These are phyloP conservation scores for Echria macrotheca DNA, from an alignment of 495 filamentous ascomycete species.

Conservation along the genomic window DNA sequence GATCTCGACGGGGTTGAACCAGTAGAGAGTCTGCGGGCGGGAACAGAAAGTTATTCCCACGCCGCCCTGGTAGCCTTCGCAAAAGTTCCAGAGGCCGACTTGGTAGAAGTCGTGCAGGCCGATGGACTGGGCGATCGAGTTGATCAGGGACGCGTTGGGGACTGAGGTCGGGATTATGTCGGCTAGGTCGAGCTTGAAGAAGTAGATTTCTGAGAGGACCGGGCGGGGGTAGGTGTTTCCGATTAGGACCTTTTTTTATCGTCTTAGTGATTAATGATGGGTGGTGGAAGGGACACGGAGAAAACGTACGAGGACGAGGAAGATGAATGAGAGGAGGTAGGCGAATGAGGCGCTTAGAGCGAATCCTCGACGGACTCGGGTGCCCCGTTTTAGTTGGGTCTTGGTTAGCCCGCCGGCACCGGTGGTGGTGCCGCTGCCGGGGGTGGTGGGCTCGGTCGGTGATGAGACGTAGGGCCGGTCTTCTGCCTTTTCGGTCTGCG, in stretches of 20 bases:
- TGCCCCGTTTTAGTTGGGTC: constrained; percentile 44
- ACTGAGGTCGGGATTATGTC: constrained; percentile 73
- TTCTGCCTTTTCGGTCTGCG: neutral
- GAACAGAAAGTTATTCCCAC: constrained; percentile 69
- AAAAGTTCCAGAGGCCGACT: constrained; percentile 86
- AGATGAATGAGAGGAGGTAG: constrained; percentile 68
- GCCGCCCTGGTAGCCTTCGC: constrained; percentile 27
- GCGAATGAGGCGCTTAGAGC: constrained; percentile 59
- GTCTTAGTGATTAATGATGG: constrained; percentile 4
- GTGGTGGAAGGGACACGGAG: neutral
- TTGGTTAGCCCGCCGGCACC: neutral
- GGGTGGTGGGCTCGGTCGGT: neutral
- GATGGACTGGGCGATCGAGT: constrained; percentile 80
- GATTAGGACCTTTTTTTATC: constrained; percentile 49
- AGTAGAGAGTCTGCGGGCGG: constrained; percentile 63
- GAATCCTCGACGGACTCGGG: constrained; percentile 48
- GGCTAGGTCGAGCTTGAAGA: constrained; percentile 76
- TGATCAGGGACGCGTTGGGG: constrained; percentile 72
- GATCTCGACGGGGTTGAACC: constrained; percentile 85
- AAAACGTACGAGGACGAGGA: constrained; percentile 60
- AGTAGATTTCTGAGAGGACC: constrained; percentile 66
- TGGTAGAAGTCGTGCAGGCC: constrained; percentile 93
- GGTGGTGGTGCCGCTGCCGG: neutral
- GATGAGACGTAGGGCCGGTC: neutral
- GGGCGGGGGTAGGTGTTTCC: constrained; percentile 58